A percentile compares a stretch with the other conserved stretches of the same genome.
These are phyloP conservation scores for Penicillium sclerotiorum DNA, from an alignment of 2,329 filamentous ascomycete species.

Conservation along the genomic window DNA sequence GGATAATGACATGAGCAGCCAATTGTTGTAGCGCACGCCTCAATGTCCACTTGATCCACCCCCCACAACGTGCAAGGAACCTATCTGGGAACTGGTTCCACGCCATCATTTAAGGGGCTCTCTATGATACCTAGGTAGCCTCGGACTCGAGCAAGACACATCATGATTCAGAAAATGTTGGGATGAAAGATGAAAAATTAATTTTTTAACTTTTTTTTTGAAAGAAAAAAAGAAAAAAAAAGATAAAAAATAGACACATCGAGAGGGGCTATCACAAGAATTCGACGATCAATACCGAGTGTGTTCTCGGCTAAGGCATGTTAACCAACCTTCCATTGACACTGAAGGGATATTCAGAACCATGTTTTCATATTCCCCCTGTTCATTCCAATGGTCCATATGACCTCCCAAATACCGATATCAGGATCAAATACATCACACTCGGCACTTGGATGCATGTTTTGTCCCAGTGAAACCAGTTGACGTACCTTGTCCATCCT, in stretches of 20 bases:
- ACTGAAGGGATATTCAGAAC: background rate
- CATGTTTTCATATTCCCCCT: background rate
- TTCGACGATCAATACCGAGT: slow-evolving; percentile 16
- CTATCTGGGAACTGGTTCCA: slow-evolving; percentile 11
- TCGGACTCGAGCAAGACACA: too few species aligned
- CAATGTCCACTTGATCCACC: slow-evolving; percentile 24
- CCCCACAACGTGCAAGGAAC: slow-evolving; percentile 27
- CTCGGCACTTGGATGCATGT: background rate
- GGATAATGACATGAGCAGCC: slow-evolving; percentile 10
- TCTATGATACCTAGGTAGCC: too few species aligned
- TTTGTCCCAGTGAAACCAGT: slow-evolving; percentile 19
- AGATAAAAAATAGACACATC: background rate
- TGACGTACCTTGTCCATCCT: slow-evolving; percentile 14
- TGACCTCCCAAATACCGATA: background rate
- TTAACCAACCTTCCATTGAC: background rate
- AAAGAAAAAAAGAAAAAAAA: background rate
- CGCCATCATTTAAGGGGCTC: background rate
- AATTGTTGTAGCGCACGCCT: slow-evolving; percentile 19
- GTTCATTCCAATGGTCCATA: background rate
- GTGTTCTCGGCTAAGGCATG: slow-evolving; percentile 14
- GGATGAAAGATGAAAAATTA: background rate
- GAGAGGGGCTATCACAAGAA: background rate
- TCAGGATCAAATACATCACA: background rate
- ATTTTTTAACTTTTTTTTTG: background rate
- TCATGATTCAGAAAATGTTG: background rate